These are phyloP conservation scores for Phytophthora nicotianae DNA, from an alignment of 352 stramenopile genomes.

Conservation along the genomic window DNA sequence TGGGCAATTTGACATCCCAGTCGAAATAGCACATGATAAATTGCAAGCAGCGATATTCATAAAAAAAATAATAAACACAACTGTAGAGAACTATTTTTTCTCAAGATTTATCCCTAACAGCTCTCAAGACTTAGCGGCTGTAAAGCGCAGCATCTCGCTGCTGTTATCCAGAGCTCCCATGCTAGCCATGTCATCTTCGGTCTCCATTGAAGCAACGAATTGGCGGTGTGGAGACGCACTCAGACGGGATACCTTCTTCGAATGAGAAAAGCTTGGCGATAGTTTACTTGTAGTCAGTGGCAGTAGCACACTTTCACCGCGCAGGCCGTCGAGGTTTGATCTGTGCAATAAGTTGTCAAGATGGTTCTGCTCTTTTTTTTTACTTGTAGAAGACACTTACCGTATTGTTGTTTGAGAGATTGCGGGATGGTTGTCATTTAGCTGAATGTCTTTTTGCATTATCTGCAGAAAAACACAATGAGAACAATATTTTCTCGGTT, in stretches of 20 bases:
- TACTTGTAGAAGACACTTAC: constrained; percentile 11
- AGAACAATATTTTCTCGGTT: not conserved
- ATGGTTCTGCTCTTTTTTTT: not conserved
- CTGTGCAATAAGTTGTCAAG: not conserved
- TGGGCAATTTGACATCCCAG: constrained; percentile 50
- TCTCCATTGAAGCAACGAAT: not conserved
- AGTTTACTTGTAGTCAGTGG: constrained; percentile 27
- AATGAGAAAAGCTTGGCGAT: constrained; percentile 6
- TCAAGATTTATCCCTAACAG: not conserved
- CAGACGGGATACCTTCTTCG: not conserved
- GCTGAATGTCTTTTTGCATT: constrained; percentile 4
- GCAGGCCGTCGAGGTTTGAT: constrained; percentile 13
- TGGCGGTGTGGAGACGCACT: not conserved
- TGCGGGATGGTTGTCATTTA: constrained; percentile 1
- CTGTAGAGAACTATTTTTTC: too few species aligned
- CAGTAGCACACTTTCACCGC: constrained; percentile 50
- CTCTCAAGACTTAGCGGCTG: not conserved
- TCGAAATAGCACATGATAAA: constrained; percentile 28
- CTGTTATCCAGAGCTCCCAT: constrained; percentile 25
- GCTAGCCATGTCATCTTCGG: constrained; percentile 2
- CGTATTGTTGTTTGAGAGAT: not conserved
- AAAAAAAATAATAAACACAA: constrained; percentile 7
- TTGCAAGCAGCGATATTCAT: constrained; percentile 11
- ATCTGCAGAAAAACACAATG: not conserved
- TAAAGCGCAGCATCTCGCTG: constrained; percentile 54